Evolutionary conservation across 257 asterid species (phyloP), one percentile per base, ranked within the genome.

Genomic region (Fraxinus anomala): DNA sequence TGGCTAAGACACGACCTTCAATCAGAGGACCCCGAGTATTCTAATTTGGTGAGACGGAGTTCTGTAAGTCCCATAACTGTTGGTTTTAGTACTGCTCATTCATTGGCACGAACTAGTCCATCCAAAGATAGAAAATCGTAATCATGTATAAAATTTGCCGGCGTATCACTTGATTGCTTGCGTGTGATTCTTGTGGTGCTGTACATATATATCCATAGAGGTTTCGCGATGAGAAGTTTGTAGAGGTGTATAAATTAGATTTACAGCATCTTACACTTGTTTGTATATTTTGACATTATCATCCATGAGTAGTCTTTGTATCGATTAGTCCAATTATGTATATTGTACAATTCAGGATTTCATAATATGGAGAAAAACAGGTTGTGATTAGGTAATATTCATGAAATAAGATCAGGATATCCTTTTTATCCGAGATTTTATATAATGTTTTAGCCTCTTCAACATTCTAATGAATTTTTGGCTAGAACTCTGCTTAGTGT

Each of bases 1-100:
- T 93, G 97, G 99, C 87, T 90, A 19, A 85, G 97, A 76, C 66
- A 87, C 33, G 96, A 96, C 86, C 94, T 97, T 0, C 82, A 80
- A 7, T 16, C 82, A 0, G 96, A 91, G 24, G 98, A 91, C 40
- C 89, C 95, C 0, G 96, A 88, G 49, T 89, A 82, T 72, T 89
- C 96, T 72, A 80, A 83, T 17, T 70, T 87, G 85, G 89, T 90
- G 74, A 82, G 98, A 37, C 92, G 89, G 79, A 91, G 95, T 75
- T 95, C 98, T 1, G 89, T 90, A 37, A 82, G 91, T 28, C 86
- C 88, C 33, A 89, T 89, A 0, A 91, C 96, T 1, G 98, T 93
- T 3, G 99, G 99, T 13, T 87, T 85, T 44, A 61, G 34, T 61
- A 95, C 97, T 13, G 97, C 98, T 2, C 97, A 97, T 16, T 93